Base-by-base conservation (phyloP, 2,329 filamentous ascomycete species). In the Apiospora aurea region DNA sequence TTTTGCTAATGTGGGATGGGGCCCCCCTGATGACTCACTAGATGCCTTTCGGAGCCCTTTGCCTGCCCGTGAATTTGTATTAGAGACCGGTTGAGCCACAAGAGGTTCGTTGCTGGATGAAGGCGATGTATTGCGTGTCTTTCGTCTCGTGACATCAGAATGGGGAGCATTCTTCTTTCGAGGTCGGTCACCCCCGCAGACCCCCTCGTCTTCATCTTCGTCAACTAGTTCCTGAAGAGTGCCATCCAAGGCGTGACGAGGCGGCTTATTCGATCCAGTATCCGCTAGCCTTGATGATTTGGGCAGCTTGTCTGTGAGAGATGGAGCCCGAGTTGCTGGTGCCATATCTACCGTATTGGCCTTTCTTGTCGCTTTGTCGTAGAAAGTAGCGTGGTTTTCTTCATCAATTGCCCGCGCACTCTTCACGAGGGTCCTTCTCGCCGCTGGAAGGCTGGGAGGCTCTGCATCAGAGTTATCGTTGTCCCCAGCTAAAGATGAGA, bases 1-100 rank as follows among this genome's bases (percentile, higher is more conserved):
- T 24, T 73, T 75, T 53, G 75, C 78, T 67, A 81, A 73, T 29
- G 79, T 78, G 70, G 79, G 79, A 38, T 77, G 70, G n/a, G 76
- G 76, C 46, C 70, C 69, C 70, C 73, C 41, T 43, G 51, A 43
- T 18, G 34, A 13, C 46, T 38, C 29, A 34, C 64, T 44, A 64
- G 51, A 49, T 26, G 24, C 24, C 13, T 24, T 47, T 51, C 21
- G 46, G 43, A 34, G 64, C 1, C 5, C 41, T 68, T 14, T 47
- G 5, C 29, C 41, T 64, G 57, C 11, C 57, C 57, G 34, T 14
- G 57, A 41, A 14, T 38, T 64, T 10, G 18, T 41, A 24, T 38
- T 4, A 64, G 57, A n/a, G 18, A 41, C 10, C 13, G 57, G 57
- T 21, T 64, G 34, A 41, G 3, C 53, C 29, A n/a, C 3, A 21